A percentile compares a stretch with the other conserved stretches of the same genome.
These are phyloP conservation scores for Yamadazyma tumulicola DNA, from an alignment of 805 yeast species.

Conservation along the genomic window DNA sequence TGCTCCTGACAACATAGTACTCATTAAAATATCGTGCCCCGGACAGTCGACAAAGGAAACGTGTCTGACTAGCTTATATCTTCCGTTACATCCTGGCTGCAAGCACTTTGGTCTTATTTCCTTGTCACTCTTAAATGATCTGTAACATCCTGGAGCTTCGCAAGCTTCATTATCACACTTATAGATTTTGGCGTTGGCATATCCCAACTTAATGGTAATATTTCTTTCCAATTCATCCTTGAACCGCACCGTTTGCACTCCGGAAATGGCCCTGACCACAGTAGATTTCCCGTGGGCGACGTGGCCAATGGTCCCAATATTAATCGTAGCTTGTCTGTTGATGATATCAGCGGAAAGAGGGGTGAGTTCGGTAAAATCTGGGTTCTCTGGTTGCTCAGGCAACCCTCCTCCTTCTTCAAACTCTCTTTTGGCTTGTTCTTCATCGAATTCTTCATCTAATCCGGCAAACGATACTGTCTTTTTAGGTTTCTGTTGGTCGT, in stretches of 20 bases:
- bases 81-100: slow-evolving; percentile 82
- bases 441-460: slow-evolving; percentile 64
- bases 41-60: slow-evolving; percentile 99
- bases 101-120: slow-evolving; percentile 93
- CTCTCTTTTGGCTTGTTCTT: slow-evolving; percentile 75
- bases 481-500: slow-evolving; percentile 40
- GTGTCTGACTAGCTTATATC: slow-evolving; percentile 88
- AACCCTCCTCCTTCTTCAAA: slow-evolving; percentile 98
- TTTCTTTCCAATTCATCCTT: slow-evolving; percentile 99
- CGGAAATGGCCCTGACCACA: slow-evolving; percentile 93
- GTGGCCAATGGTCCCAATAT: slow-evolving; percentile 96
- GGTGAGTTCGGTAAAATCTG: slow-evolving; percentile 75
- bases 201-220: slow-evolving; percentile 96
- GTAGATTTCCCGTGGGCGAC: slow-evolving; percentile 95
- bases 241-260: slow-evolving; percentile 98
- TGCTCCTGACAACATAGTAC: slow-evolving; percentile 99
- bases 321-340: slow-evolving; percentile 97
- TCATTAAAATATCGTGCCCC: slow-evolving; percentile 99
- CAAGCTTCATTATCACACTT: slow-evolving; percentile 82
- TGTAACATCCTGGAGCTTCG: slow-evolving; percentile 93
- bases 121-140: slow-evolving; percentile 89
- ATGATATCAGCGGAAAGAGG: slow-evolving; percentile 94
- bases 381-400: slow-evolving; percentile 92
- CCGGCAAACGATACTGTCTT: slow-evolving; percentile 83
- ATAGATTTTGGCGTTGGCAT: slow-evolving; percentile 98